These are phyloP conservation scores for Microstegium vimineum DNA, from an alignment of 176 grass and related monocot species.

Conservation along the genomic window DNA sequence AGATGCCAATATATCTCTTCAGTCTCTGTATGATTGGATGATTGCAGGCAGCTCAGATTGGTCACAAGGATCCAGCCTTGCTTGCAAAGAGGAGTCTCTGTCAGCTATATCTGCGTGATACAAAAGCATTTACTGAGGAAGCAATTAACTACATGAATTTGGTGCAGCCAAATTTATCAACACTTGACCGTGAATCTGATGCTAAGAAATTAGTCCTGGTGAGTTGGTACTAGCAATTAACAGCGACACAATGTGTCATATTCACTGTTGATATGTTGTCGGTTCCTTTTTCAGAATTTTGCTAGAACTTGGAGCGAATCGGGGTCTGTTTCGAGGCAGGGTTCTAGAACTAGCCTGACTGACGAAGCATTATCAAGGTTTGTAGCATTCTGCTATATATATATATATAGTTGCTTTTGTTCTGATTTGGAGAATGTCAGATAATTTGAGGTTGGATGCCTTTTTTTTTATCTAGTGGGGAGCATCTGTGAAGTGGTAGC, in stretches of 20 bases:
- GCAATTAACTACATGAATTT: background rate
- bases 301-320: background rate
- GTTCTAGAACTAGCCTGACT: background rate
- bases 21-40: background rate
- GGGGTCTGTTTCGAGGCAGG: background rate
- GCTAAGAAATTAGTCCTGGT: background rate
- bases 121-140: background rate
- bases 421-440: background rate
- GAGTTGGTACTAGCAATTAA: background rate
- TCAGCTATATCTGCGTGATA: background rate
- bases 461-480: background rate
- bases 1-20: background rate
- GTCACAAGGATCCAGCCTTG: background rate
- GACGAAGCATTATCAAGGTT: background rate
- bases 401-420: background rate
- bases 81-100: slow-evolving; percentile 26
- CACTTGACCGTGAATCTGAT: background rate
- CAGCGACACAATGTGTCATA: background rate
- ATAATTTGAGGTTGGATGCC: background rate
- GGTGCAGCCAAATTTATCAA: background rate
- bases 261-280: background rate
- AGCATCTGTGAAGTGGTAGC: background rate
- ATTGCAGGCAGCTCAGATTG: slow-evolving; percentile 5
- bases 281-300: background rate
- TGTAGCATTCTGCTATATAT: background rate